Evolutionary conservation across 2,329 filamentous ascomycete genomes (phyloP), one percentile per base, ranked within the genome.

Genomic region (Alternaria ventricosa): DNA sequence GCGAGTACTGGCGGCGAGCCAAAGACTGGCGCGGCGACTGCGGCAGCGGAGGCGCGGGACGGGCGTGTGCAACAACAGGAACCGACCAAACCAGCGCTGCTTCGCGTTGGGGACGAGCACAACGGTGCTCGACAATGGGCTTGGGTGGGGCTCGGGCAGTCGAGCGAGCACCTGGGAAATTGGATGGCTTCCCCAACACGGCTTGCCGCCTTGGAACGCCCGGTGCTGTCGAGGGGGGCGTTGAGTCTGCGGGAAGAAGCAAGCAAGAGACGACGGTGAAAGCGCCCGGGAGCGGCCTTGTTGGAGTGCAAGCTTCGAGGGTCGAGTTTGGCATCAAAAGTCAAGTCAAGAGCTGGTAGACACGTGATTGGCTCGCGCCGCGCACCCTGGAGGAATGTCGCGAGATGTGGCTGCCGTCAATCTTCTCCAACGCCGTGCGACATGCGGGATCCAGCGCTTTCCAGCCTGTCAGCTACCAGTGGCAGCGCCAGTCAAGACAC

Each of bases 11-110:
- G 68, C 55, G 12, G 61, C 61, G 60, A 53, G 71, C 69, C 75
- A 75, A 73, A 70, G 65, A 73, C 71, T 74, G 69, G 67, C 74
- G 72, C 70, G 74, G 73, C 61, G 60, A 61, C 58, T 63, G 67
- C 68, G 70, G 65, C 62, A 70, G 60, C 60, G 50, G 66, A 61
- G 60, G 62, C 63, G 67, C 68, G 61, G 68, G 66, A 65, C 55
- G 46, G 63, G 36, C 15, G 36, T 41, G 36, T 66, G 72, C 63
- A 70, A 65, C 49, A 65, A 49, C 59, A 64, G 68, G 66, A 65
- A 65, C 64, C 67, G 66, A 45, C 51, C 64, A 55, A 62, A 58
- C 50, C 63, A 56, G 63, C 65, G 63, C 57, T 46, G 60, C 57
- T 58, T 60, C 57, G 65, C 55, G 64, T 62, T 55, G 58, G 64